Percentiles rank a stretch among this genome's conserved stretches.
Conservation (phyloP, 441 rosid species). For the Adansonia madagascariensis region DNA sequence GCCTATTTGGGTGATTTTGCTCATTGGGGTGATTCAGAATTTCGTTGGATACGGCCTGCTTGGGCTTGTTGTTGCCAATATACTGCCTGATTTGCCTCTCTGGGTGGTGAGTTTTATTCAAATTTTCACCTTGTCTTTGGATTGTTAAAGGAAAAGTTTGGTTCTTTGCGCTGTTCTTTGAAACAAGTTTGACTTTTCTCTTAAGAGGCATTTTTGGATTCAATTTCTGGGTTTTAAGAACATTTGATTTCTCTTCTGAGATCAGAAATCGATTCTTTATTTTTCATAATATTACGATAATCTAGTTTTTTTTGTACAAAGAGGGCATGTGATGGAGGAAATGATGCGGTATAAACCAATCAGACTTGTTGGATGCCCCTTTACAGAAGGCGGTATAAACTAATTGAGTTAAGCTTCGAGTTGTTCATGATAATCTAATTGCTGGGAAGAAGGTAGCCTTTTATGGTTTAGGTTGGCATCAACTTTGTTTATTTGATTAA, state of each 20-base stretch:
- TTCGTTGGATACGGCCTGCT: constrained; percentile 70
- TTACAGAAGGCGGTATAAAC: too few species aligned
- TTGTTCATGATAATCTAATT: too few species aligned
- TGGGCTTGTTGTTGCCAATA: constrained; percentile 63
- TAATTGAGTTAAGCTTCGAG: too few species aligned
- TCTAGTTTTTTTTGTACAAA: background rate
- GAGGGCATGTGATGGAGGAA: too few species aligned
- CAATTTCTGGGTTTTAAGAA: background rate
- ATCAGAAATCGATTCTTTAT: background rate
- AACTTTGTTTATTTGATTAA: background rate
- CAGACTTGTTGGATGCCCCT: too few species aligned
- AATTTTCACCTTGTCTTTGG: background rate
- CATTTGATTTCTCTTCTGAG: background rate
- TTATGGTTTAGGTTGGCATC: background rate
- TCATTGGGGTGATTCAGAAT: constrained; percentile 67
- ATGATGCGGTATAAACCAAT: too few species aligned
- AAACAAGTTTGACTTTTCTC: constrained; percentile 12
- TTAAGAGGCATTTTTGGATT: background rate
- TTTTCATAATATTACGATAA: background rate
- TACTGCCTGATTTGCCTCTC: constrained; percentile 61
- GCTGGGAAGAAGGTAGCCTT: background rate
- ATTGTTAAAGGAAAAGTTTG: background rate
- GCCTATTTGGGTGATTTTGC: constrained; percentile 61
- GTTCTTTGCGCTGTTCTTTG: background rate
- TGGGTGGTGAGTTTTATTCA: constrained; percentile 69